A percentile compares a stretch with the other conserved stretches of the same genome.
Evolutionary conservation across 306 rosid genomes (phyloP).

Genomic region (Arachis hypogaea): DNA sequence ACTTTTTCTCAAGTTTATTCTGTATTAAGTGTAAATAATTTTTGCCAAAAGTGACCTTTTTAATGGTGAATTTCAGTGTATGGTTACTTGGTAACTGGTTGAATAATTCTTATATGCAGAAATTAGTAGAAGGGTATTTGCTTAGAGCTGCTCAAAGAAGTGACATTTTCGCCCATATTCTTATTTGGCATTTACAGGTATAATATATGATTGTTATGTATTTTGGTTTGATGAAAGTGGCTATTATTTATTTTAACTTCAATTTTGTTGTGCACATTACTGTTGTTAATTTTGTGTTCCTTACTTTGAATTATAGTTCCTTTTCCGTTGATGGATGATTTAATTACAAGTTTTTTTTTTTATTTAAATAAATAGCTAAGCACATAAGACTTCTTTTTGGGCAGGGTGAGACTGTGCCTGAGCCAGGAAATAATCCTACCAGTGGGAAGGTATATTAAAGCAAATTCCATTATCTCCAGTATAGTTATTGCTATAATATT

Average conservation of each 20-base stretch:
- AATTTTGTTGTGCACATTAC: constrained; percentile 9
- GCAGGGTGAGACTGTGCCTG: constrained; percentile 90
- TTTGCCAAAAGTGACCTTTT: constrained; percentile 18
- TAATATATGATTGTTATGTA: constrained; percentile 19
- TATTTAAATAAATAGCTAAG: constrained; percentile 26
- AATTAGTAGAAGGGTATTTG: constrained; percentile 90
- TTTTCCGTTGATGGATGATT: constrained; percentile 25
- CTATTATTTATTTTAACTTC: constrained; percentile 8
- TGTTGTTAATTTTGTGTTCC: constrained; percentile 3
- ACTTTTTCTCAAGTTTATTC: constrained; percentile 20
- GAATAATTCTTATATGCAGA: constrained; percentile 59
- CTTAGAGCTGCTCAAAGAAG: constrained; percentile 96
- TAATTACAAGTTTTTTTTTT: constrained; percentile 17
- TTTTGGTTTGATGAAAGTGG: constrained; percentile 9
- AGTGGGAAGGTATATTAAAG: constrained; percentile 69
- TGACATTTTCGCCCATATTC: constrained; percentile 93
- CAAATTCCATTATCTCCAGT: constrained; percentile 20
- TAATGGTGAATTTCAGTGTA: constrained; percentile 20
- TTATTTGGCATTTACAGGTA: constrained; percentile 98
- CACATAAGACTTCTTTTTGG: constrained; percentile 39
- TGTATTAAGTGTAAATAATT: constrained; percentile 7
- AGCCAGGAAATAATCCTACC: constrained; percentile 67
- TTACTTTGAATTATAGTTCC: constrained; percentile 21
- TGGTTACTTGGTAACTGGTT: constrained; percentile 29
- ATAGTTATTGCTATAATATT: constrained; percentile 21